Percentiles rank a stretch among this genome's conserved stretches.
These are phyloP conservation scores for Juglanconis oblonga DNA, from an alignment of 2,329 filamentous ascomycete species.

Conservation along the genomic window DNA sequence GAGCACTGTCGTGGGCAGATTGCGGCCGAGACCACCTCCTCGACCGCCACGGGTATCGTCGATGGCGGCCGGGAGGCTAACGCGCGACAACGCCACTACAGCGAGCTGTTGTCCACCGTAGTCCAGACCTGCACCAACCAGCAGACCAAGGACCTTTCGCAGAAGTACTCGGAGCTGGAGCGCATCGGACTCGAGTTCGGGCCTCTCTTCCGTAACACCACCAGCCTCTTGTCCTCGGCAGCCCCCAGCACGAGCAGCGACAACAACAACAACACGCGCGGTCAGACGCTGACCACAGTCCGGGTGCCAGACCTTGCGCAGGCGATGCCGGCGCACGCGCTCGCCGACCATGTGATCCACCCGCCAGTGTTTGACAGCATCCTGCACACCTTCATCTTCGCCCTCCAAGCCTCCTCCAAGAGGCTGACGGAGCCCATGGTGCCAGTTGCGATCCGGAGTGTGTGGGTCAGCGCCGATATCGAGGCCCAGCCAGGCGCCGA, in stretches of 20 bases:
- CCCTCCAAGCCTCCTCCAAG: constrained; percentile 5
- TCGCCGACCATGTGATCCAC: constrained; percentile 8
- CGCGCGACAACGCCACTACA: not conserved
- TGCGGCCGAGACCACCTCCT: constrained; percentile 3
- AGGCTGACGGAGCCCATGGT: constrained; percentile 15
- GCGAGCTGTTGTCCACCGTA: constrained; percentile 7
- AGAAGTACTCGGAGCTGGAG: constrained; percentile 14
- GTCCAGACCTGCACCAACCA: constrained; percentile 3
- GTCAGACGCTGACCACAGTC: constrained; percentile 10
- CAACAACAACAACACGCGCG: not conserved
- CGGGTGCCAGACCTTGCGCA: constrained; percentile 7
- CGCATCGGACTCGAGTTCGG: constrained; percentile 15
- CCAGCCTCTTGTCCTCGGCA: not conserved
- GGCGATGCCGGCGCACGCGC: constrained; percentile 5
- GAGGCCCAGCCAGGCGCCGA: constrained; percentile 6
- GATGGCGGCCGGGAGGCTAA: constrained; percentile 7
- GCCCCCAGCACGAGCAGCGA: not conserved
- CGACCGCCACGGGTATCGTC: constrained; percentile 6
- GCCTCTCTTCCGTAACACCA: constrained; percentile 14
- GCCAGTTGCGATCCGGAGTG: constrained; percentile 13
- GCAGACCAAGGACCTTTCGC: constrained; percentile 4
- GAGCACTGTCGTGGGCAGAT: constrained; percentile 13
- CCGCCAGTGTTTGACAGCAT: constrained; percentile 12
- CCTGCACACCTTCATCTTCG: constrained; percentile 15
- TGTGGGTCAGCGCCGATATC: constrained; percentile 15